Evolutionary conservation across 108 stramenopile species (phyloP), one percentile per base, ranked within the genome.

Genomic region (Licmophora abbreviata): DNA sequence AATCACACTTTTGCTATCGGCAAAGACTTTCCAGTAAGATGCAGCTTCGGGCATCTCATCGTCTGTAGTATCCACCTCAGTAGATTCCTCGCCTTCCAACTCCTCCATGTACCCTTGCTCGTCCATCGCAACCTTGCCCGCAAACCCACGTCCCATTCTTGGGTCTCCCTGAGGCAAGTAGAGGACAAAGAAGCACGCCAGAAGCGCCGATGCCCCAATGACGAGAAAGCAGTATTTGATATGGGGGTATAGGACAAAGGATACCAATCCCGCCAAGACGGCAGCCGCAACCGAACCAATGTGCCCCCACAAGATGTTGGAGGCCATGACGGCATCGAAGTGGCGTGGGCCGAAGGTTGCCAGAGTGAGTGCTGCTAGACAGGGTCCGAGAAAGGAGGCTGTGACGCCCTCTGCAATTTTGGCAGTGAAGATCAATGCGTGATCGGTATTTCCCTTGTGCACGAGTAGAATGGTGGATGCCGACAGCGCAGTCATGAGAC

Each of bases 181-280:
- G 55, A 64, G 70, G 18, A 85, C 75, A 23, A 81, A 79, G 15
- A 69, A 35, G 1, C 84, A 75, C 4, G 89, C 85, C 32, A 73
- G 17, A 29, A 87, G 41, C 0, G 89, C 85, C 0, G 82, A 68
- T 6, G 71, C 65, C 9, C 84, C 82, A 53, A 91, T 84, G 0
- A 91, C 89, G 26, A 91, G 58, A 55, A 91, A 91, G 56, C 85
- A 87, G 49, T 71, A 82, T 58, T 85, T 76, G 42, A 91, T 85
- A 40, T 83, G 37, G 8, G 83, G 84, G 58, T 91, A 91, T 22
- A 81, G 44, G 5, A 65, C 21, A 54, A 67, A 91, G 21, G 78
- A 80, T 14, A 67, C 68, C 18, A 61, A 12, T 5, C 89, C 89
- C n/a, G 89, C 89, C 44, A 87, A 43, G 1, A 88, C 60, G 14